Evolutionary conservation across 2,329 filamentous ascomycete genomes (phyloP), one percentile per base, ranked within the genome.

Genomic region (Pyrenochaeta sp.): DNA sequence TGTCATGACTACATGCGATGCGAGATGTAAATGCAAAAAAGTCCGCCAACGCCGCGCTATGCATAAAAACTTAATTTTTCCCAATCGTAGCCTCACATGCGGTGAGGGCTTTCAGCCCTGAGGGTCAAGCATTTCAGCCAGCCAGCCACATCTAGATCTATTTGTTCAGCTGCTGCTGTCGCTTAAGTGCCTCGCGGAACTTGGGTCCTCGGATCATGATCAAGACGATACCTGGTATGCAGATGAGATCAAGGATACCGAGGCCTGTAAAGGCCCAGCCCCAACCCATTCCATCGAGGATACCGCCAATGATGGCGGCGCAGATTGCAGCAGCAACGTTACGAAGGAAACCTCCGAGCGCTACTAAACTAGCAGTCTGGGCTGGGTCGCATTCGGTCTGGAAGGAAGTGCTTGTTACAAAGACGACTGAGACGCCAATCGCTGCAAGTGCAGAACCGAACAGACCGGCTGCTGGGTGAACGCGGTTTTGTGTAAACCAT

Each of bases 181-280:
- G 36, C 41, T 55, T 57, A 45, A 60, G 36, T 14, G 45, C 53
- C 31, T 58, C 48, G n/a, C 58, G 53, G 34, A 55, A 59, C 28
- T 60, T 57, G 11, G 48, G 46, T 11, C 60, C 60, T 22, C 54
- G 51, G 19, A 53, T 41, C 14, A 63, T 40, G 38, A 63, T 57
- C 18, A 63, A 19, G 7, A 61, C 13, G 11, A 61, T 46, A 1
- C 60, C 58, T 11, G 58, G 58, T 26, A 63, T 63, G 31, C 60
- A 63, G 14, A 61, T 24, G 20, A 63, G 19, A 15, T 48, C 11
- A 19, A 41, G 40, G 1, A 71, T 29, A 0, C 62, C 68, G 15
- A 76, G 50, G 0, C 72, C 72, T 1, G 65, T 72, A 32, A 75
- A 76, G 21, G 68, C 72, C 68, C 69, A 75, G 2, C 72, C 71